phyloP scores from a whole-genome alignment of 345 rosid genomes.

The Eucalyptus brandiana region DNA sequence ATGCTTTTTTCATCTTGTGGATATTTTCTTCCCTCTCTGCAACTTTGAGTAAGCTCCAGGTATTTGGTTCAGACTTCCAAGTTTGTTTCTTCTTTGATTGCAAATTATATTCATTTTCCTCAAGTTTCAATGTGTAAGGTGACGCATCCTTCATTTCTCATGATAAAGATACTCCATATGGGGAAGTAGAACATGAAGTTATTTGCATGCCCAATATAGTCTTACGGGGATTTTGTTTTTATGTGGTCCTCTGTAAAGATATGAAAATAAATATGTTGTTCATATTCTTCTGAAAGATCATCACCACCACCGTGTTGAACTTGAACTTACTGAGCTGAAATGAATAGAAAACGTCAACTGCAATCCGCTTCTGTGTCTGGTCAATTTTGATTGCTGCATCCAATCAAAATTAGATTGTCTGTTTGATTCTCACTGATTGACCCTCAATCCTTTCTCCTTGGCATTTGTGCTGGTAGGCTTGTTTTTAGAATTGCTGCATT shows the following conservation, averaged over 20 bases:
- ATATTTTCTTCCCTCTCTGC: conserved; percentile 87
- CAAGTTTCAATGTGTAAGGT: neutral
- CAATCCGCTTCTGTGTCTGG: neutral
- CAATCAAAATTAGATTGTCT: neutral
- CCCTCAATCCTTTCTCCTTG: neutral
- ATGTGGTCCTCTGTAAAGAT: neutral
- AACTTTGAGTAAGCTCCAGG: conserved; percentile 91
- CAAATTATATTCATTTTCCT: neutral
- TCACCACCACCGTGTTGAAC: neutral
- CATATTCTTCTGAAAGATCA: neutral
- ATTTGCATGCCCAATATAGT: neutral
- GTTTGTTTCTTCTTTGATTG: neutral
- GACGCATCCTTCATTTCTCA: neutral
- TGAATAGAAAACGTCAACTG: neutral
- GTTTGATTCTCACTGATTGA: neutral
- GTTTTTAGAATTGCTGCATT: neutral
- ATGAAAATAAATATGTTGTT: neutral
- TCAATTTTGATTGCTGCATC: neutral
- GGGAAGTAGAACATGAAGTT: neutral
- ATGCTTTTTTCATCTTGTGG: conserved; percentile 96
- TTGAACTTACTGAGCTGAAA: neutral
- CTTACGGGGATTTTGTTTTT: neutral
- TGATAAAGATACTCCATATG: neutral
- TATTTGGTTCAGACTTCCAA: conserved; percentile 3
- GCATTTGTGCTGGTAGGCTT: neutral